Conservation (phyloP, 768 basidiomycete genomes). For the Calocybe indica region DNA sequence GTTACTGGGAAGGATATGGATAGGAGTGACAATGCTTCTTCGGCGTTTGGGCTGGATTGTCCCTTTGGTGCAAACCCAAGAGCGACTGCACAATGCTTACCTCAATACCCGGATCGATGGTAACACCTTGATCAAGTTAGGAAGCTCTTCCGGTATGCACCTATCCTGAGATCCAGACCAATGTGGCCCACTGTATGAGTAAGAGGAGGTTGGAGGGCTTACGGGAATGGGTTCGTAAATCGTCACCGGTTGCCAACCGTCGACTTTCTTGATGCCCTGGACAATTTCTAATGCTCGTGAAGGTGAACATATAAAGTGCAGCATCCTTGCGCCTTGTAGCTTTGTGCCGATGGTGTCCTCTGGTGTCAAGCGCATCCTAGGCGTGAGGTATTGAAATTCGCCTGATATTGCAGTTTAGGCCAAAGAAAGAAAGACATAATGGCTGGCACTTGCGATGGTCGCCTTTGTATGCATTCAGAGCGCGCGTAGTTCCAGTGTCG, state of each 20-base stretch:
- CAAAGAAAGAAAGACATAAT: not conserved
- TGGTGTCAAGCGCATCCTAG: conserved; percentile 66
- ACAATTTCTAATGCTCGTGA: conserved; percentile 61
- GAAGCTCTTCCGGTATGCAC: conserved; percentile 75
- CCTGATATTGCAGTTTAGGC: not conserved
- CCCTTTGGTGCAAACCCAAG: not conserved
- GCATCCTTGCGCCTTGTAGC: conserved; percentile 40
- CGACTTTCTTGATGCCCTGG: conserved; percentile 47
- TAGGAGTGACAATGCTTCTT: conserved; percentile 70
- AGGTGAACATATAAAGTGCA: conserved; percentile 89
- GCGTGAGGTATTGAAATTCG: conserved; percentile 72
- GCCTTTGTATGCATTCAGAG: conserved; percentile 69
- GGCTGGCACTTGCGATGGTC: conserved; percentile 58
- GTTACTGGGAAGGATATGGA: conserved; percentile 46
- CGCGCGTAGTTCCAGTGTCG: conserved; percentile 56
- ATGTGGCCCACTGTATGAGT: not conserved
- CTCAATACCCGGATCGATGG: conserved; percentile 63
- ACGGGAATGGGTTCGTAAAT: conserved; percentile 90
- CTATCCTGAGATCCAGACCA: conserved; percentile 42
- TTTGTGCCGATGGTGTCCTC: conserved; percentile 53
- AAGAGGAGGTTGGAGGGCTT: conserved; percentile 16
- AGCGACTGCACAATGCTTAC: conserved; percentile 21
- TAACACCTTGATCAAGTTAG: conserved; percentile 55
- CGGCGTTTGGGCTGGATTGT: conserved; percentile 69
- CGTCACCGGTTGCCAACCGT: conserved; percentile 57